Base-by-base conservation (phyloP, 108 stramenopile species). In the Seminavis robusta region DNA sequence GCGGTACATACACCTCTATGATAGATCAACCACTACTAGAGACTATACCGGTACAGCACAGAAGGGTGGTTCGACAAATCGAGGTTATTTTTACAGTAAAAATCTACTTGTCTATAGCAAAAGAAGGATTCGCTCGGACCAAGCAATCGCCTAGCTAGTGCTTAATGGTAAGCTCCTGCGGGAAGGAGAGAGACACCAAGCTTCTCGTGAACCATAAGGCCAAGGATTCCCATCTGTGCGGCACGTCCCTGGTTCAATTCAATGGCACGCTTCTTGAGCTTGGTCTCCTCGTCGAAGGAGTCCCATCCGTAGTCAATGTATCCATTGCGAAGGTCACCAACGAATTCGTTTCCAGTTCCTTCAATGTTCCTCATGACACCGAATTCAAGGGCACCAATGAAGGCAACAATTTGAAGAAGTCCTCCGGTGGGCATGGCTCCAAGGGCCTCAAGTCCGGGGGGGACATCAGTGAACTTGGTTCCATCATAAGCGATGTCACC, bases 221-320 rank as follows among this genome's bases (percentile, higher is more conserved):
- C 94, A 33, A 92, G 71, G 72, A 95, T 91, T 40, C 91, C 94
- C 89, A 95, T 89, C 86, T 75, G 69, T 16, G 94, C 94, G 28
- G 91, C 89, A 50, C 94, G 82, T 34, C 94, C 94, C 62, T 95
- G 88, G 80, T 95, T 95, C 48, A 95, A 69, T 69, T 95, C 94
- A 39, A 81, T 73, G 26, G 63, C 71, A 47, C 75, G 76, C 67
- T 83, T 80, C 11, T 29, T 47, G 24, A 16, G 32, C 63, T 74
- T 37, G 40, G 56, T 46, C 30, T 79, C 73, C 16, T 28, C 27
- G 6, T 32, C 20, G 10, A 51, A 56, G 13, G 28, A 26, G 27
- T 72, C 76, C 70, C 71, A 72, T 0, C 71, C 76, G 37, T 63
- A 60, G 37, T 79, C 73, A 41, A 74, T 33, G 37, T 41, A 32